Evolutionary conservation across 257 asterid genomes (phyloP).

Genomic region (Primulina eburnea): DNA sequence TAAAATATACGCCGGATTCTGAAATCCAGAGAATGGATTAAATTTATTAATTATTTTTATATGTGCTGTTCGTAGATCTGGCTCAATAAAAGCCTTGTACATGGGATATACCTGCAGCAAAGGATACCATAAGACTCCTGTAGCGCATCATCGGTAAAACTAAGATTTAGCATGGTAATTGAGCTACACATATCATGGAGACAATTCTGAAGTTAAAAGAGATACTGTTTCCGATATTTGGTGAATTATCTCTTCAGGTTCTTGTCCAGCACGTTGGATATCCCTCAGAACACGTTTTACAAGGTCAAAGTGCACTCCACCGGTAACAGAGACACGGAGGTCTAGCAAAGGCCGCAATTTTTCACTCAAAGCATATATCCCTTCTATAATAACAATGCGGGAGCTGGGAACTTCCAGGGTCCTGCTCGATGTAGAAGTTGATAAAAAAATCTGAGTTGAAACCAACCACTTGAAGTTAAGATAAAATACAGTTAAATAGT

Average conservation of each 20-base stretch:
- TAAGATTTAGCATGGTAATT: conserved; percentile 5
- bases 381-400: conserved; percentile 82
- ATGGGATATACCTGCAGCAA: conserved; percentile 86
- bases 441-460: conserved; percentile 12
- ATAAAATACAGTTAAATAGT: conserved; percentile 15
- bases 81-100: conserved; percentile 99
- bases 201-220: conserved; percentile 11
- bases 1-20: conserved; percentile 82
- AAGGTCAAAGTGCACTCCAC: conserved; percentile 98
- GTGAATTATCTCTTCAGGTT: conserved; percentile 97
- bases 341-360: conserved; percentile 80
- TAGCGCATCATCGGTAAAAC: conserved; percentile 20
- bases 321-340: conserved; percentile 99
- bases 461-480: conserved; percentile 19
- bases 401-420: conserved; percentile 90
- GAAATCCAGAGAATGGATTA: conserved; percentile 98
- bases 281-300: conserved; percentile 96
- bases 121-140: conserved; percentile 8
- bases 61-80: conserved; percentile 92
- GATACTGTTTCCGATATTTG: conserved; percentile 94
- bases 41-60: conserved; percentile 88
- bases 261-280: conserved; percentile 98
- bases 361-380: conserved; percentile 94
- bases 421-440: conserved; percentile 46
- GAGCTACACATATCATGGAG: conserved; percentile 16